Base-by-base conservation (phyloP, 2,329 filamentous ascomycete species). In the Diaporthe velutina region DNA sequence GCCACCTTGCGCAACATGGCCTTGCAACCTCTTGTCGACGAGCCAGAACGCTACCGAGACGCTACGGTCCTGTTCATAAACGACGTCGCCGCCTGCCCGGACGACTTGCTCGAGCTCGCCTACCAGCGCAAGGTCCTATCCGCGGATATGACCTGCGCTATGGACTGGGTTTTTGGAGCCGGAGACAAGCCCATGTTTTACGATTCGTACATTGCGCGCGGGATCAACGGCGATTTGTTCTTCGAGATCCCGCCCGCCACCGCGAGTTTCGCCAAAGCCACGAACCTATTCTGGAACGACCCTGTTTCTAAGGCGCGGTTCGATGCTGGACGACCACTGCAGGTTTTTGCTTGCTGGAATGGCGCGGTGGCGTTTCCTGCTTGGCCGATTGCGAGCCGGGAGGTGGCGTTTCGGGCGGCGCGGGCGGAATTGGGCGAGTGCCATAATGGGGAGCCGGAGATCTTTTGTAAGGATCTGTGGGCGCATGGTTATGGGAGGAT, bases 401-500 rank as follows among this genome's bases (percentile, higher is more conserved):
- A 42, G 45, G 71, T 75, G 1, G 71, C 6, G 28, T 75, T 75
- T 33, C 71, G 74, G 28, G 48, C 38, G 28, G 40, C 57, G 6
- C 17, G 42, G 22, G 68, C n/a, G 10, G 54, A 70, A 10, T 28
- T 55, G 25, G 80, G 76, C 5, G 89, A 90, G 77, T 90, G 88
- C 74, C 83, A 80, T 38, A 84, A 86, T 73, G 88, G 88, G 4
- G 89, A 90, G 77, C 86, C 89, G 1, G 84, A 85, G 55, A 77
- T 89, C 8, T 86, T 90, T 61, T 87, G 85, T 73, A 90, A 89
- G 73, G 88, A 90, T 74, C 75, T 90, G 77, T 90, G 88, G 86
- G 81, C 78, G 19, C 76, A 79, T 8, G 86, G 86, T 2, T 83
- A 84, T 73, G 82, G 85, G 13, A 88, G 84, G 77, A 88, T 90